phyloP scores from a whole-genome alignment of 2,329 filamentous ascomycete genomes.

The Beauveria varroae region DNA sequence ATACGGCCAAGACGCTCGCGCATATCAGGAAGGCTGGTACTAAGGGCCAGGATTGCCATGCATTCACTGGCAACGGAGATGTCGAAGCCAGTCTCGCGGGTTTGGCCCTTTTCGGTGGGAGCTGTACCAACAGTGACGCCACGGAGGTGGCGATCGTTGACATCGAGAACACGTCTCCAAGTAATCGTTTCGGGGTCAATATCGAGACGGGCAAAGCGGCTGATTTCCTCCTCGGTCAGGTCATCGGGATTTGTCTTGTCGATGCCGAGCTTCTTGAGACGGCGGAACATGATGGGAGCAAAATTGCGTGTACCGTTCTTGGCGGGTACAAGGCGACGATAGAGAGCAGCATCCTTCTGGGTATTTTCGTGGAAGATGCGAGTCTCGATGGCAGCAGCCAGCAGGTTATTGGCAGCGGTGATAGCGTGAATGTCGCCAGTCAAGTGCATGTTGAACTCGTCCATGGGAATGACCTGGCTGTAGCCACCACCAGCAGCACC shows the following conservation, averaged over 20 bases:
- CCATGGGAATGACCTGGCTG: conserved; percentile 99
- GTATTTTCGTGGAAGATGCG: conserved; percentile 97
- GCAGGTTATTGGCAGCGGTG: conserved; percentile 91
- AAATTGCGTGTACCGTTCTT: conserved; percentile 90
- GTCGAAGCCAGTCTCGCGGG: conserved; percentile 87
- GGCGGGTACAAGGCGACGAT: conserved; percentile 74
- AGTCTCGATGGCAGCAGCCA: conserved; percentile 93
- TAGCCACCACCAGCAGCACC: conserved; percentile 95
- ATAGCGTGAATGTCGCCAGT: conserved; percentile 98
- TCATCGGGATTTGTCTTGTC: conserved; percentile 90
- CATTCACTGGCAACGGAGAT: conserved; percentile 97
- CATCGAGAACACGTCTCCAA: conserved; percentile 91
- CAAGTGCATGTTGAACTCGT: conserved; percentile 97
- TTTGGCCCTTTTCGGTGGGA: conserved; percentile 82
- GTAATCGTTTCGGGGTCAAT: conserved; percentile 97
- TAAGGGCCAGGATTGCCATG: conserved; percentile 95
- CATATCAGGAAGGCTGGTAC: conserved; percentile 81
- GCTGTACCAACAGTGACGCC: conserved; percentile 84
- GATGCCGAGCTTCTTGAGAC: conserved; percentile 92
- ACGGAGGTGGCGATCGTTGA: conserved; percentile 91
- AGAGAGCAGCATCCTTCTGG: conserved; percentile 83
- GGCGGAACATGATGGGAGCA: conserved; percentile 82
- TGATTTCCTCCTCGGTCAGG: conserved; percentile 82
- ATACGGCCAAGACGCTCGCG: conserved; percentile 88
- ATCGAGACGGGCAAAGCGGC: conserved; percentile 82